phyloP scores from a whole-genome alignment of 495 filamentous ascomycete genomes.

The Penicillium herquei region DNA sequence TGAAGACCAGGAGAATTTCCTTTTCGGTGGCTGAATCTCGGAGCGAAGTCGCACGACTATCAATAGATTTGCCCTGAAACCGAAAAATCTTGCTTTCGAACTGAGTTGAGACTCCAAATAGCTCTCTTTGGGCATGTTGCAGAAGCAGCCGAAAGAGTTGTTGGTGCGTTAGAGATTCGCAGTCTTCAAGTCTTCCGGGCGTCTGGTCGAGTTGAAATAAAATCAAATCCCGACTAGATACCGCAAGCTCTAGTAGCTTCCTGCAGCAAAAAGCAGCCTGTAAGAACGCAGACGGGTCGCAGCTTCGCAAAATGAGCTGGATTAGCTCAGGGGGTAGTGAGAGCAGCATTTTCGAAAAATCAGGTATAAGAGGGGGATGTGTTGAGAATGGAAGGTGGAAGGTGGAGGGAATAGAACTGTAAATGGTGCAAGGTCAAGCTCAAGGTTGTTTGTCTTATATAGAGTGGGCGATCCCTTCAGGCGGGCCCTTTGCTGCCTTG shows the following conservation, averaged over 20 bases:
- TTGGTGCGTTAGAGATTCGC: conserved; percentile 16
- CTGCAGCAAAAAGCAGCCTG: conserved; percentile 34
- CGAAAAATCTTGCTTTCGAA: conserved; percentile 24
- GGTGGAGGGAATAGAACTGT: neutral
- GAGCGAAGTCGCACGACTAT: conserved; percentile 32
- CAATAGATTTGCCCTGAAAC: conserved; percentile 20
- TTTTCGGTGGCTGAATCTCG: conserved; percentile 2
- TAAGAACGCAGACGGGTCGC: conserved; percentile 32
- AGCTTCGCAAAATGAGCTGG: conserved; percentile 36
- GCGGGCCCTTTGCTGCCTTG: neutral
- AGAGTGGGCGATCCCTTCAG: neutral
- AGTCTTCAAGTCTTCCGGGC: conserved; percentile 23
- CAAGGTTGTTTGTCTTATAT: neutral
- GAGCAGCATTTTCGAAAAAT: conserved; percentile 26
- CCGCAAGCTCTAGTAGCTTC: conserved; percentile 79
- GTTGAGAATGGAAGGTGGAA: neutral
- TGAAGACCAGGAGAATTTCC: conserved; percentile 25
- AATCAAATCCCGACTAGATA: conserved; percentile 56
- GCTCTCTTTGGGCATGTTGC: conserved; percentile 18
- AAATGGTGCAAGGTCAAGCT: neutral
- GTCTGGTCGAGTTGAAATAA: conserved; percentile 34
- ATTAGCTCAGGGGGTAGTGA: conserved; percentile 40
- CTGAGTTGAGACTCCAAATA: conserved; percentile 35
- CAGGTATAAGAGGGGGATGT: neutral
- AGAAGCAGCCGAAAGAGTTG: conserved; percentile 30